Evolutionary conservation across 805 yeast genomes (phyloP).

Genomic region (Candida cerambycidarum): DNA sequence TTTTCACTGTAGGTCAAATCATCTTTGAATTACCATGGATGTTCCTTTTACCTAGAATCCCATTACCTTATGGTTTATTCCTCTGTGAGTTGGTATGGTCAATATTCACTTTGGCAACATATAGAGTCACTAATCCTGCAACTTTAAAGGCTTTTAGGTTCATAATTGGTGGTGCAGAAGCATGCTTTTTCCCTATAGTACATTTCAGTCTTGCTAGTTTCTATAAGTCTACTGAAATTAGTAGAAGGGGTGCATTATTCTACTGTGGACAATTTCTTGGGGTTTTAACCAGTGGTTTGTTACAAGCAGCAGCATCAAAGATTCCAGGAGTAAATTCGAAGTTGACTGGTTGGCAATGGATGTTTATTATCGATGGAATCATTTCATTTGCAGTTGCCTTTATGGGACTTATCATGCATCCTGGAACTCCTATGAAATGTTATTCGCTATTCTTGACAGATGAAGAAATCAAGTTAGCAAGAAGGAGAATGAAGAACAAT

Average conservation of each 20-base stretch:
- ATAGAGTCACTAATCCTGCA: conserved; percentile 16
- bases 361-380: conserved; percentile 25
- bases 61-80: conserved; percentile 16
- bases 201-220: conserved; percentile 27
- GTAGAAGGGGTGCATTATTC: conserved; percentile 24
- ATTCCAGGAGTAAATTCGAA: conserved; percentile 6
- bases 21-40: conserved; percentile 27
- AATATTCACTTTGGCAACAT: conserved; percentile 22
- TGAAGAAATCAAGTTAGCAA: conserved; percentile 54
- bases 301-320: conserved; percentile 18
- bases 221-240: conserved; percentile 25
- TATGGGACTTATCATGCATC: conserved; percentile 20
- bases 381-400: conserved; percentile 22
- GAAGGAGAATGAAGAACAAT: conserved; percentile 29
- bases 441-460: conserved; percentile 54
- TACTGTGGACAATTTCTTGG: conserved; percentile 33
- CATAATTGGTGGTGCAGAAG: conserved; percentile 26
- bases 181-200: conserved; percentile 25
- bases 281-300: conserved; percentile 26
- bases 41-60: conserved; percentile 22
- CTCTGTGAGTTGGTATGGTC: conserved; percentile 21
- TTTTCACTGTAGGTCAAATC: conserved; percentile 24
- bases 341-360: conserved; percentile 24
- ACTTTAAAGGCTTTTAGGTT: conserved; percentile 27
- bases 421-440: conserved; percentile 33